These are phyloP conservation scores for Carex pumila DNA, from an alignment of 176 grass and related monocot genomes.

Conservation along the genomic window DNA sequence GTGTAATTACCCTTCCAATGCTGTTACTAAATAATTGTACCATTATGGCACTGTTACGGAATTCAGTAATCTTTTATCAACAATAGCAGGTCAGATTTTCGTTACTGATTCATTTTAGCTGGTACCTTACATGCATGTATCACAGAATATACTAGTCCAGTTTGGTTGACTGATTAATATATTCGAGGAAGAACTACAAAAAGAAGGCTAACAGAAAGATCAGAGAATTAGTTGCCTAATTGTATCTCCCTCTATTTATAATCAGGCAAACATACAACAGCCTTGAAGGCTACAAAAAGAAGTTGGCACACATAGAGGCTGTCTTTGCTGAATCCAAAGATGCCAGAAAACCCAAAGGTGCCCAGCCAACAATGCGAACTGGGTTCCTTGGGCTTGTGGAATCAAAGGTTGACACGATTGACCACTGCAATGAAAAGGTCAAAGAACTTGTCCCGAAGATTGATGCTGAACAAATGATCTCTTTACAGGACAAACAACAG, in stretches of 20 bases:
- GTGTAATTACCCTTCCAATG: too few species aligned
- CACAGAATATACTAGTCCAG: neutral
- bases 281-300: conserved; percentile 68
- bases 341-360: conserved; percentile 45
- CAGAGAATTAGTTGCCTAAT: neutral
- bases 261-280: conserved; percentile 69
- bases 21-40: neutral
- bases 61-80: neutral
- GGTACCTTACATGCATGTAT: neutral
- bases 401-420: conserved; percentile 85
- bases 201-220: neutral
- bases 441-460: too few species aligned
- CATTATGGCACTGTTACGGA: neutral
- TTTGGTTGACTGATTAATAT: neutral
- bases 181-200: neutral
- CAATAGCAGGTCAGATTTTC: neutral
- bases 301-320: conserved; percentile 62
- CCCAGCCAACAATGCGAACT: conserved; percentile 48
- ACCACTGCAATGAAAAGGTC: too few species aligned
- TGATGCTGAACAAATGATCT: too few species aligned
- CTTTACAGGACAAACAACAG: conserved; percentile 66
- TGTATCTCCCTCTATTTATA: neutral
- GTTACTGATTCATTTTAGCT: neutral
- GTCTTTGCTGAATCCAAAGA: conserved; percentile 64
- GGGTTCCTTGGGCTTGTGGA: conserved; percentile 81